phyloP scores from a whole-genome alignment of 805 yeast genomes.

The Alloascoidea africana region DNA sequence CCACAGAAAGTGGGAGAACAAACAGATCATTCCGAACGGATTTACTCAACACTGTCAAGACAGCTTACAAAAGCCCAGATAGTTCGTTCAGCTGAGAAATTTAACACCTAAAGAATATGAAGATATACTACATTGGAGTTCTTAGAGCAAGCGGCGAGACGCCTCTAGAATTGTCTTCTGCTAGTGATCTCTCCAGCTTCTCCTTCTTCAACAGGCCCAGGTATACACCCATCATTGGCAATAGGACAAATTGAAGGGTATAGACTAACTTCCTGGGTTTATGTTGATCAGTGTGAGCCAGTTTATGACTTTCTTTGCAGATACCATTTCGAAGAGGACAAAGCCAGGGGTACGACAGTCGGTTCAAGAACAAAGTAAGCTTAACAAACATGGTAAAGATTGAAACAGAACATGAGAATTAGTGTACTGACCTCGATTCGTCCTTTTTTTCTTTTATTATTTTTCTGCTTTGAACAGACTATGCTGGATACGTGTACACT shows the following conservation, averaged over 20 bases:
- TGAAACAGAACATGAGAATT: not conserved
- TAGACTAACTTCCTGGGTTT: not conserved
- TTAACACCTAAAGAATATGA: too few species aligned
- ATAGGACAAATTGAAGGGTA: not conserved
- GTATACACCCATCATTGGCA: conserved; percentile 9
- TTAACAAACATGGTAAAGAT: conserved; percentile 3
- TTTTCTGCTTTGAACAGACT: conserved; percentile 19
- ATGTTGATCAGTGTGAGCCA: conserved; percentile 46
- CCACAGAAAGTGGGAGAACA: too few species aligned
- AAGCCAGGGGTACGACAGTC: conserved; percentile 82
- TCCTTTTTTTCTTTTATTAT: too few species aligned
- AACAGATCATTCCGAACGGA: too few species aligned
- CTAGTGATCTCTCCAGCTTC: conserved; percentile 73
- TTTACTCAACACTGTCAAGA: too few species aligned
- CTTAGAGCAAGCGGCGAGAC: conserved; percentile 45
- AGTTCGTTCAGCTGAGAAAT: too few species aligned
- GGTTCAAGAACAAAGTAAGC: conserved; percentile 66
- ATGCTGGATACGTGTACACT: conserved; percentile 84
- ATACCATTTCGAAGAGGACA: conserved; percentile 83
- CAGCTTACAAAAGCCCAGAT: too few species aligned
- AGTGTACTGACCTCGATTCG: not conserved
- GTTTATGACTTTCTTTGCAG: conserved; percentile 88
- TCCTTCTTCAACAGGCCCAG: conserved; percentile 74
- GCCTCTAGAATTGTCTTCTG: conserved; percentile 64
- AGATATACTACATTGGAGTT: conserved; percentile 81